Conservation (phyloP, 148 eudicot genomes). For the Rhododendron mucronatum region DNA sequence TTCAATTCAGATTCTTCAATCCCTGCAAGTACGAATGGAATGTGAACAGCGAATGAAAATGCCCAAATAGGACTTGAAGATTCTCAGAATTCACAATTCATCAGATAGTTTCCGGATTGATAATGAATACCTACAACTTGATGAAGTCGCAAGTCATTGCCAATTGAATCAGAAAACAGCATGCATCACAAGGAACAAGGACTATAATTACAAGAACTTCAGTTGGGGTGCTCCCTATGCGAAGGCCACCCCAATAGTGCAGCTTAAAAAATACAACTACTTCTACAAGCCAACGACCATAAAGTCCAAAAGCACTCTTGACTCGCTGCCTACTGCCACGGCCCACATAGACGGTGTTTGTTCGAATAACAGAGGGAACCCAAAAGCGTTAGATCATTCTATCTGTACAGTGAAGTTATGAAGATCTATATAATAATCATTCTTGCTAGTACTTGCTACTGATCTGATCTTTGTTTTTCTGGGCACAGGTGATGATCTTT, state of each 20-base stretch:
- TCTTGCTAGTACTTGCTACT: too few relatives aligned
- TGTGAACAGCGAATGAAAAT: not conserved
- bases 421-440: too few relatives aligned
- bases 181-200: not conserved
- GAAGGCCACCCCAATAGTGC: not conserved
- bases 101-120: not conserved
- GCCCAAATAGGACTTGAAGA: not conserved
- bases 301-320: not conserved
- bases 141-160: not conserved
- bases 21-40: not conserved
- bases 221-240: not conserved
- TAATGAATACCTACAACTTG: not conserved
- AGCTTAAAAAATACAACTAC: too few relatives aligned
- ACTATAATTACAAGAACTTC: not conserved
- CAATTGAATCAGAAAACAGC: not conserved
- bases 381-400: not conserved
- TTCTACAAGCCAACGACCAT: too few relatives aligned
- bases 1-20: conserved; percentile 5
- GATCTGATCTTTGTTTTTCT: too few relatives aligned
- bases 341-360: not conserved
- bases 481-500: too few relatives aligned
- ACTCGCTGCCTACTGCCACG: not conserved
- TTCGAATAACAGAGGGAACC: not conserved
- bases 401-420: too few relatives aligned
- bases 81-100: not conserved